Conservation (phyloP, 257 asterid species). For the Nicotiana undulata region DNA sequence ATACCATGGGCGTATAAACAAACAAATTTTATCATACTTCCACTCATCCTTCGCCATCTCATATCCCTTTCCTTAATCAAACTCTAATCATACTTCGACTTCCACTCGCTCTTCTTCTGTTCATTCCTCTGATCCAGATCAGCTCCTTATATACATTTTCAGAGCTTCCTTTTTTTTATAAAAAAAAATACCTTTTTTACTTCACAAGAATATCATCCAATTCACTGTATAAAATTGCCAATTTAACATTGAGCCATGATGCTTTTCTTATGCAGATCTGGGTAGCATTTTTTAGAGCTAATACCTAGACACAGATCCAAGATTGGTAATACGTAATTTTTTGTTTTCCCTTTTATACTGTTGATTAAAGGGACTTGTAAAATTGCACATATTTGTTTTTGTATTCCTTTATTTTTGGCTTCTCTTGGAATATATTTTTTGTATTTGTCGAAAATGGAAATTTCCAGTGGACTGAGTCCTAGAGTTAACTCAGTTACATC, state of each 20-base stretch:
- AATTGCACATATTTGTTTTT: neutral
- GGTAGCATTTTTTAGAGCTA: neutral
- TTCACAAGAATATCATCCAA: neutral
- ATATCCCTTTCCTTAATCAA: neutral
- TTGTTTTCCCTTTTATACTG: neutral
- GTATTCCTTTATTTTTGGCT: neutral
- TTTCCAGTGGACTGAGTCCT: slow-evolving; percentile 45
- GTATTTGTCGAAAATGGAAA: slow-evolving; percentile 39
- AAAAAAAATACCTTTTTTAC: neutral
- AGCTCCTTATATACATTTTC: neutral
- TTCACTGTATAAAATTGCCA: neutral
- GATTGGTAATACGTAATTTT: neutral
- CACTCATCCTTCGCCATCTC: neutral
- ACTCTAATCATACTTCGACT: neutral
- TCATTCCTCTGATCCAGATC: neutral
- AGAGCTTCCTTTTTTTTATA: neutral
- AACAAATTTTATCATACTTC: neutral
- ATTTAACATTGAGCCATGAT: neutral
- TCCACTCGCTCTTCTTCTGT: neutral
- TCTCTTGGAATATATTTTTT: neutral
- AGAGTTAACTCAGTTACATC: slow-evolving; percentile 28
- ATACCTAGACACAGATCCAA: neutral
- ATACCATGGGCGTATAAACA: no score
- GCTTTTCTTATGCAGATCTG: neutral
- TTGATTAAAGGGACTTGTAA: neutral